A percentile compares a stretch with the other conserved stretches of the same genome.
Evolutionary conservation across 169 alveolate species (phyloP).

Genomic region (Eimeria maxima): DNA sequence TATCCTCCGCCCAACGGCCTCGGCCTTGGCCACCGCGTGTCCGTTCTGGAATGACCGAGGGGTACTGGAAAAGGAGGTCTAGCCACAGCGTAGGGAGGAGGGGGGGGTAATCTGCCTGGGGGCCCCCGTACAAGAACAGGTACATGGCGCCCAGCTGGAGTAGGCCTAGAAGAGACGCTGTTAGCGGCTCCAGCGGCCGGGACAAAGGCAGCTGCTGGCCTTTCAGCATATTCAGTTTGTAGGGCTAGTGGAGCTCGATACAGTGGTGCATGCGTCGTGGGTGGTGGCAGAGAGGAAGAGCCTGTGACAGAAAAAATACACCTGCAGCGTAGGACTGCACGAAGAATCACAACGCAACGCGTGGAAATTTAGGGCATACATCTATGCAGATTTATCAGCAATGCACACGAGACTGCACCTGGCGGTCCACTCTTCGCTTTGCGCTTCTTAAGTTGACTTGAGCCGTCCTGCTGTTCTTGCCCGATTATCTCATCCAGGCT

Average conservation of each 20-base stretch:
- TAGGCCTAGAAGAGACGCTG: constrained; percentile 53
- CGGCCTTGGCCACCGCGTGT: constrained; percentile 60
- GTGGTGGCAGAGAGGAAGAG: constrained; percentile 41
- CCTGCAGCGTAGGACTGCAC: background rate
- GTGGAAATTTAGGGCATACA: background rate
- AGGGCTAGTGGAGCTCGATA: constrained; percentile 19
- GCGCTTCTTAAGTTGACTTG: constrained; percentile 63
- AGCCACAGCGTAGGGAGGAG: constrained; percentile 53
- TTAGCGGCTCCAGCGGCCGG: constrained; percentile 46
- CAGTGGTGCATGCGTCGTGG: constrained; percentile 19
- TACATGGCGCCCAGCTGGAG: constrained; percentile 16
- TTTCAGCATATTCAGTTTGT: constrained; percentile 1
- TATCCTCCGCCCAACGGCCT: constrained; percentile 59
- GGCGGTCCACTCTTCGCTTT: constrained; percentile 43
- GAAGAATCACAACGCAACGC: background rate
- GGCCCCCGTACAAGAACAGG: constrained; percentile 38
- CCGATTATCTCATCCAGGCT: constrained; percentile 76
- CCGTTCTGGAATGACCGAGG: constrained; percentile 42
- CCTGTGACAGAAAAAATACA: constrained; percentile 1
- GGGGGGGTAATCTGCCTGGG: constrained; percentile 47
- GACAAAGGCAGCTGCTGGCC: background rate
- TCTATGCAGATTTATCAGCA: background rate
- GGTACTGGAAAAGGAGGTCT: constrained; percentile 61
- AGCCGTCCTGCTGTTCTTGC: constrained; percentile 73
- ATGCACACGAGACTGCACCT: background rate